These are phyloP conservation scores for Microcyclospora tardicrescens DNA, from an alignment of 2,329 filamentous ascomycete species.

Conservation along the genomic window DNA sequence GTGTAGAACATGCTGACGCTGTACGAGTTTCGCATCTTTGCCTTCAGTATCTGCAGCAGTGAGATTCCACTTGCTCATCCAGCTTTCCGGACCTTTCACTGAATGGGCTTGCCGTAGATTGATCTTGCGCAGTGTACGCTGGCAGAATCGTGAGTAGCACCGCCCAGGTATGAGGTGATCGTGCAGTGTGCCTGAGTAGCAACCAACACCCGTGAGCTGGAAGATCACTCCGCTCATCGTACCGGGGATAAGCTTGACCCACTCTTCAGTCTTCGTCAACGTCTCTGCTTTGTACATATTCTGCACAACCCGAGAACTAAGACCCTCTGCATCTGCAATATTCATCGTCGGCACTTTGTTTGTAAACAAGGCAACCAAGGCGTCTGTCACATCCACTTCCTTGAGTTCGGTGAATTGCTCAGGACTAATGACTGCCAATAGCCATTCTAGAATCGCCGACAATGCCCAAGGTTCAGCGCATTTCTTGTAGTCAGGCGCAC, in stretches of 20 bases:
- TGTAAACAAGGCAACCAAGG: conserved; percentile 77
- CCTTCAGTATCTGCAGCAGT: conserved; percentile 61
- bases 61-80: conserved; percentile 79
- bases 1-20: conserved; percentile 86
- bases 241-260: conserved; percentile 81
- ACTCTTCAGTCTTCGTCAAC: conserved; percentile 82
- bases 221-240: conserved; percentile 80
- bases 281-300: conserved; percentile 70
- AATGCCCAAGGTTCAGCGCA: conserved; percentile 89
- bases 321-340: conserved; percentile 82
- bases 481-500: conserved; percentile 64
- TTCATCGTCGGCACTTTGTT: conserved; percentile 98
- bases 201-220: conserved; percentile 83
- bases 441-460: conserved; percentile 74
- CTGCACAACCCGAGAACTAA: conserved; percentile 64
- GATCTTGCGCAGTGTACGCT: conserved; percentile 85
- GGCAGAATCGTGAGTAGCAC: conserved; percentile 91
- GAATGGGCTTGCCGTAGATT: conserved; percentile 62
- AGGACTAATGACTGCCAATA: conserved; percentile 59
- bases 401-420: conserved; percentile 84
- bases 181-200: conserved; percentile 78
- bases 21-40: conserved; percentile 72
- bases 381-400: conserved; percentile 72
- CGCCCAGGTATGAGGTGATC: conserved; percentile 52
- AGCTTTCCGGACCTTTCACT: conserved; percentile 57